Evolutionary conservation across 306 rosid genomes (phyloP).

Genomic region (Biancaea sappan): DNA sequence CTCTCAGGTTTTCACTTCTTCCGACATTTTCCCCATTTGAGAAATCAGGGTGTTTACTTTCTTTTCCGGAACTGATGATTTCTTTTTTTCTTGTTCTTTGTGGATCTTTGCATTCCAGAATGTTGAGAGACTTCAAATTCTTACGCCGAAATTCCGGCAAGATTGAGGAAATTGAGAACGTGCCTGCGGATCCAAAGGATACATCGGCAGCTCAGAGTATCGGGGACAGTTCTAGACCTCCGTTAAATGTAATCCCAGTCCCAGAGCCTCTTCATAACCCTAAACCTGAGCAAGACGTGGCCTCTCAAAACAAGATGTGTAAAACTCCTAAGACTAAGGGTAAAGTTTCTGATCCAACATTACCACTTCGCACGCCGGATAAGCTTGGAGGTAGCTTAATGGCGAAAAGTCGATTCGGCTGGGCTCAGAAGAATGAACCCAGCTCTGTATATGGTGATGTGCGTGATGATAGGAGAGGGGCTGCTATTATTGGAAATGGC

Average conservation of each 20-base stretch:
- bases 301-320: constrained; percentile 47
- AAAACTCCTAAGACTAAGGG: constrained; percentile 74
- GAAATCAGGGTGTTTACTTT: not conserved
- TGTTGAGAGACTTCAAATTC: constrained; percentile 79
- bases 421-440: constrained; percentile 71
- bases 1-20: constrained; percentile 58
- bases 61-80: not conserved
- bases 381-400: constrained; percentile 52
- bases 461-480: constrained; percentile 52
- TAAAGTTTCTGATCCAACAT: constrained; percentile 51
- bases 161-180: constrained; percentile 74
- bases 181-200: constrained; percentile 52
- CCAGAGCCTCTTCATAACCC: constrained; percentile 55
- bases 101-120: constrained; percentile 42
- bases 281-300: constrained; percentile 48
- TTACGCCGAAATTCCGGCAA: constrained; percentile 62
- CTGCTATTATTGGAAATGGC: constrained; percentile 49
- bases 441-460: constrained; percentile 37
- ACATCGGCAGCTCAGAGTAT: constrained; percentile 32
- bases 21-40: not conserved
- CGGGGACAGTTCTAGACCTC: constrained; percentile 63
- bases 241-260: constrained; percentile 79
- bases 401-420: constrained; percentile 58
- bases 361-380: constrained; percentile 84
- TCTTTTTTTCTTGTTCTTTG: not conserved